These are phyloP conservation scores for Pisolithus tinctorius DNA, from an alignment of 768 basidiomycete genomes.

Conservation along the genomic window DNA sequence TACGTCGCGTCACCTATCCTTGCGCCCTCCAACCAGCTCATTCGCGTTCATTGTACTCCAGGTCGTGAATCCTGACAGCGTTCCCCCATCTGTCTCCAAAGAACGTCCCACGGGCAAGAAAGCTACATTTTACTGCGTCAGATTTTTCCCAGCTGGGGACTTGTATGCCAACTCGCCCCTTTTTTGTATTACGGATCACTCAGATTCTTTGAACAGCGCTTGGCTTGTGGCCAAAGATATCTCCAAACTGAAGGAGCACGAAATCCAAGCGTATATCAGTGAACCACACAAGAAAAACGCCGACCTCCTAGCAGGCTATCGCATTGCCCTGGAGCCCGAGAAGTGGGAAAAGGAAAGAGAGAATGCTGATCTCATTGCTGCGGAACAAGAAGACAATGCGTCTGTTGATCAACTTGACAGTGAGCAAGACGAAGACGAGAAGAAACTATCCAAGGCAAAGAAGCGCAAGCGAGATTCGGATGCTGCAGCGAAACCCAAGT, in stretches of 20 bases:
- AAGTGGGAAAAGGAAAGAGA: constrained; percentile 53
- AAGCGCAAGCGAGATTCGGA: constrained; percentile 64
- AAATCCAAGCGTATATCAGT: constrained; percentile 78
- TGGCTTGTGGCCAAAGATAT: constrained; percentile 85
- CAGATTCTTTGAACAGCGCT: constrained; percentile 42
- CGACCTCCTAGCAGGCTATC: constrained; percentile 72
- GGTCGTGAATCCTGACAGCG: constrained; percentile 72
- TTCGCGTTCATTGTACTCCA: constrained; percentile 27
- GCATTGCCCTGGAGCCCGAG: constrained; percentile 65
- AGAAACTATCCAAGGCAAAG: constrained; percentile 39
- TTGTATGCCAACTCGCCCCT: constrained; percentile 54
- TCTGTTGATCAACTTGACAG: constrained; percentile 63
- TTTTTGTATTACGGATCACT: constrained; percentile 6
- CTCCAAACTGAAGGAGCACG: constrained; percentile 64
- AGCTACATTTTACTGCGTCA: constrained; percentile 59
- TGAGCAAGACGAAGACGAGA: constrained; percentile 46
- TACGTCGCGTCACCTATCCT: constrained; percentile 39
- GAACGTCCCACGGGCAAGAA: constrained; percentile 75
- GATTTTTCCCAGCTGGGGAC: constrained; percentile 93
- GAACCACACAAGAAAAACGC: constrained; percentile 72
- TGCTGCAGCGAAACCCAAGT: constrained; percentile 31
- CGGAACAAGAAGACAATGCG: constrained; percentile 48
- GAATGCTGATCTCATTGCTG: constrained; percentile 25
- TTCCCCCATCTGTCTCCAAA: constrained; percentile 53
- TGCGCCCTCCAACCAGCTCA: constrained; percentile 5